Conservation (phyloP, 2,329 filamentous ascomycete genomes). For the Hypoxylon sp. region DNA sequence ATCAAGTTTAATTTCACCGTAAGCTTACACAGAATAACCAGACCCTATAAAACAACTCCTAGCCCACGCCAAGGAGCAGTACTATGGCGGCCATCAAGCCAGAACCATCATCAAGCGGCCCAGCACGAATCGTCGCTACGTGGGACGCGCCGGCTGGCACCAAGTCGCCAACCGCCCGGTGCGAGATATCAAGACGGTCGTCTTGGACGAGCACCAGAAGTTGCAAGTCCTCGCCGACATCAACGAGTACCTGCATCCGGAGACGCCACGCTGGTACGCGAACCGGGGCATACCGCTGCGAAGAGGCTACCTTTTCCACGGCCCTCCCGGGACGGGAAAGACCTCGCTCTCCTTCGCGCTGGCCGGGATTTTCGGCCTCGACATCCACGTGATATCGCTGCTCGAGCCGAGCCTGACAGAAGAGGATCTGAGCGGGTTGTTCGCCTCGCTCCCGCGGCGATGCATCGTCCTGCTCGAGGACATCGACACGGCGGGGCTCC, state of each 20-base stretch:
- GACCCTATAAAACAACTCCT: constrained; percentile 66
- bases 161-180: constrained; percentile 70
- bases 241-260: constrained; percentile 78
- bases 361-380: constrained; percentile 70
- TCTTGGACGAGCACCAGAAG: constrained; percentile 74
- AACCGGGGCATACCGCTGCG: constrained; percentile 79
- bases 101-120: constrained; percentile 67
- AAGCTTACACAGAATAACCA: constrained; percentile 27
- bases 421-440: constrained; percentile 66
- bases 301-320: constrained; percentile 80
- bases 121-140: constrained; percentile 55
- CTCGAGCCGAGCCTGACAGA: constrained; percentile 69
- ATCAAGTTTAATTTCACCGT: background rate
- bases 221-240: constrained; percentile 73
- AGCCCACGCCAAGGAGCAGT: constrained; percentile 60
- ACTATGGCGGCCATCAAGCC: constrained; percentile 61
- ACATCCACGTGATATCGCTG: constrained; percentile 71
- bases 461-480: constrained; percentile 75
- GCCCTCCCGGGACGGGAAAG: constrained; percentile 78
- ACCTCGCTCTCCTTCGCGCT: constrained; percentile 72
- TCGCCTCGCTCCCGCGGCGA: constrained; percentile 66
- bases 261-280: constrained; percentile 76
- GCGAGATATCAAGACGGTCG: constrained; percentile 77
- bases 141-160: constrained; percentile 59
- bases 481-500: constrained; percentile 71